Base-by-base conservation (phyloP, 495 filamentous ascomycete species). In the Penicillium samsonianum region DNA sequence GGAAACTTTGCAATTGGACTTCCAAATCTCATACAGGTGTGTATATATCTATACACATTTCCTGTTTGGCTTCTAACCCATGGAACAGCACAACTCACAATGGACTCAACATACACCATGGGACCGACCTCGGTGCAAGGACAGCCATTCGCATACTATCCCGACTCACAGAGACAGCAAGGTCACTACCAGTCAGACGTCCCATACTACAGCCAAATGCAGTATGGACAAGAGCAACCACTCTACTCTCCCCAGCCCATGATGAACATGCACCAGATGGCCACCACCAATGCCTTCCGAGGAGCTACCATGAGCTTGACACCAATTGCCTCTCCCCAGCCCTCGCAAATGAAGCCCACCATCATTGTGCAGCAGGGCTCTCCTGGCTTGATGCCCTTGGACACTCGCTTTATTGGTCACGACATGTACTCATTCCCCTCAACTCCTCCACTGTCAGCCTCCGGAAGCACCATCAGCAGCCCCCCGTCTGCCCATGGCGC, bases 121-220 rank as follows among this genome's bases (percentile, higher is more conserved):
- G 65, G 67, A 71, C 64, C 71, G 65, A 48, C 67, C 22, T 63
- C 64, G 79, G 57, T 80, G 67, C 88, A 88, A 80, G 88, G 85
- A 43, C 90, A 90, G 67, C 81, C 89, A 17, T 97, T 95, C 81
- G 92, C 89, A 84, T 96, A 93, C 80, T 98, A 96, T 76, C 87
- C 84, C 55, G 90, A 93, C 53, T 82, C 86, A 44, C 89, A 96
- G 70, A 84, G 91, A 65, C 90, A n/a, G n/a, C n/a, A 93, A 68
- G 87, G 88, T 30, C 89, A 90, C 68, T 96, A 91, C 80, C 91
- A 90, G 48, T 68, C 75, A 55, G 74, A 80, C 46, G 62, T 76
- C 63, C 56, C 66, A 53, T 82, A 78, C 71, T 72, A 81, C 76
- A 67, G 73, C 57, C 72, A 78, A 71, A 68, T 84, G 79, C 75